A percentile compares a stretch with the other conserved stretches of the same genome.
phyloP scores from a whole-genome alignment of 768 basidiomycete genomes.

The Rhodotorula diobovata region DNA sequence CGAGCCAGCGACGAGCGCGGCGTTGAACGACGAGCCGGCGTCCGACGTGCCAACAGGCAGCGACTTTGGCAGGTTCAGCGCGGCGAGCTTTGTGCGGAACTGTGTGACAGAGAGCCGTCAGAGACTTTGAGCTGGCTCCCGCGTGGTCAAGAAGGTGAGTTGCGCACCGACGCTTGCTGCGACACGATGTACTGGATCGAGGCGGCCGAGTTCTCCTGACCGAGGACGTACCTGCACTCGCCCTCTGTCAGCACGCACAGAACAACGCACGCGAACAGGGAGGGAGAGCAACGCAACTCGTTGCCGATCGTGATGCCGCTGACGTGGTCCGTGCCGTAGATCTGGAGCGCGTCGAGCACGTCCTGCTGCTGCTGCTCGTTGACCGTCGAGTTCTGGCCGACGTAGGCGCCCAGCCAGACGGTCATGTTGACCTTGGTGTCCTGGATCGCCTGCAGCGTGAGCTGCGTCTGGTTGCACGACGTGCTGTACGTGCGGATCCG shows the following conservation, averaged over 20 bases:
- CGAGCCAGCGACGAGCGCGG: constrained; percentile 53
- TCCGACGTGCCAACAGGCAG: constrained; percentile 50
- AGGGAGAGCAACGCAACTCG: constrained; percentile 58
- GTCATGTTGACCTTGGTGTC: constrained; percentile 59
- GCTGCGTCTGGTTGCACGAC: constrained; percentile 46
- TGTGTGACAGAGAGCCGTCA: constrained; percentile 38
- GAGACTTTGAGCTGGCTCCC: too few relatives aligned
- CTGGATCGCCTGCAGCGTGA: constrained; percentile 75
- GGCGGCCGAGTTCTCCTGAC: constrained; percentile 3
- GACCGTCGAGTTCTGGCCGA: constrained; percentile 36
- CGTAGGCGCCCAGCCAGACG: constrained; percentile 44
- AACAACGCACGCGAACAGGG: too few relatives aligned
- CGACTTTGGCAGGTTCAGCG: constrained; percentile 44
- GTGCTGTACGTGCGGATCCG: constrained; percentile 35
- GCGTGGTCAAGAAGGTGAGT: not conserved
- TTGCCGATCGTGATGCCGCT: constrained; percentile 85
- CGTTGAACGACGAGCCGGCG: constrained; percentile 48
- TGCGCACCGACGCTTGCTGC: constrained; percentile 10
- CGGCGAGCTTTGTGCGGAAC: constrained; percentile 44
- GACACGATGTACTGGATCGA: not conserved
- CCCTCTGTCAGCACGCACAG: too few relatives aligned
- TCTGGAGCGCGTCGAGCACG: constrained; percentile 62
- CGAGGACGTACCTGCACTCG: constrained; percentile 30
- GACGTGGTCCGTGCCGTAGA: constrained; percentile 71
- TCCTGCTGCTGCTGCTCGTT: constrained; percentile 67